Evolutionary conservation across 331 rosid species (phyloP).

Genomic region (Quercus lobata): DNA sequence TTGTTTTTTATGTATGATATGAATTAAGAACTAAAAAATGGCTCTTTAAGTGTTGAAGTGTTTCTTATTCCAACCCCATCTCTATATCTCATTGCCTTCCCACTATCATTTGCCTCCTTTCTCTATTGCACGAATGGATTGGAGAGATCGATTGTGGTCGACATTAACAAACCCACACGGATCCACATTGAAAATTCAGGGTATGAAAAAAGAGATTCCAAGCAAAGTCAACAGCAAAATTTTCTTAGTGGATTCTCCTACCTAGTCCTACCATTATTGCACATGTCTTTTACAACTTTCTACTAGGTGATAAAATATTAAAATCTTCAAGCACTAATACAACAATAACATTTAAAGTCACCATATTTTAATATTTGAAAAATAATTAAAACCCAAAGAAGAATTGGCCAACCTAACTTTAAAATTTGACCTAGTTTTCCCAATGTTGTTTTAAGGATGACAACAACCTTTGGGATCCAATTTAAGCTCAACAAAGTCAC

Average conservation of each 20-base stretch:
- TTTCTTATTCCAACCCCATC: background rate
- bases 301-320: no score
- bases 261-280: no score
- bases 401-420: no score
- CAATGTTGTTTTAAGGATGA: no score
- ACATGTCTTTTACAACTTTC: no score
- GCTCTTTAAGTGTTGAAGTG: background rate
- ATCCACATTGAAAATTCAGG: constrained; percentile 4
- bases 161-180: constrained; percentile 6
- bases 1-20: background rate
- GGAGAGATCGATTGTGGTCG: constrained; percentile 18
- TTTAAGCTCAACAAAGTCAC: no score
- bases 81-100: constrained; percentile 3
- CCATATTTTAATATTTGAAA: no score
- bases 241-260: background rate
- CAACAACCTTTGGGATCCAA: no score
- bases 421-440: no score
- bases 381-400: background rate
- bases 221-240: constrained; percentile 5
- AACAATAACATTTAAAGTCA: no score
- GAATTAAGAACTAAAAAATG: background rate
- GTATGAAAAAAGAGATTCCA: constrained; percentile 14
- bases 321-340: no score
- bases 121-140: constrained; percentile 6
- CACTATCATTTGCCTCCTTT: constrained; percentile 17